Conservation (phyloP, 495 filamentous ascomycete species). For the Amphirosellinia nigrospora region DNA sequence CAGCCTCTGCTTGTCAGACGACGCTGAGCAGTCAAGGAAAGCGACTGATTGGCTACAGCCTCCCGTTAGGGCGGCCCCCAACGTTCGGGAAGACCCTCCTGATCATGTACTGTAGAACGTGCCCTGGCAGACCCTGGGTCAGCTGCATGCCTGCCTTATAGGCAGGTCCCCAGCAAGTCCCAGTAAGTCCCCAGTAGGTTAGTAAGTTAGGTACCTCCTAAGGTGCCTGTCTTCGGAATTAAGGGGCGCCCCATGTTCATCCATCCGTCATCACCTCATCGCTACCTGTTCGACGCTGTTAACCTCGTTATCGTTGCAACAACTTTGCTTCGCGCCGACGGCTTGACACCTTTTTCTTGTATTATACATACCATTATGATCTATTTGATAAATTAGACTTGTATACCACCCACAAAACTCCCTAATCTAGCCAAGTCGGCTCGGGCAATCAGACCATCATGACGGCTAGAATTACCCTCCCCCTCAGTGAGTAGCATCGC, state of each 20-base stretch:
- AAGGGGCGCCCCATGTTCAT: not conserved
- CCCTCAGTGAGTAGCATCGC: constrained; percentile 23
- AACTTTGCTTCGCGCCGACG: constrained; percentile 4
- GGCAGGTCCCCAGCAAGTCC: not conserved
- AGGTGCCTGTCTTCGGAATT: not conserved
- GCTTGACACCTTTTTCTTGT: not conserved
- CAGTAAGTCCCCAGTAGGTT: too few relatives aligned
- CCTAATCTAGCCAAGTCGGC: not conserved
- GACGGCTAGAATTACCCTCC: constrained; percentile 37
- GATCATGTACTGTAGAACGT: constrained; percentile 6
- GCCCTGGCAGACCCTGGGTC: not conserved
- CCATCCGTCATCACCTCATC: constrained; percentile 11
- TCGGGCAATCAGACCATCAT: constrained; percentile 17
- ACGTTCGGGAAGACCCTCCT: not conserved
- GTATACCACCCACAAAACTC: not conserved
- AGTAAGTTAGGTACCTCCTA: too few relatives aligned
- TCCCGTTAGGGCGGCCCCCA: not conserved
- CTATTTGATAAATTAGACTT: not conserved
- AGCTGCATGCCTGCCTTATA: constrained; percentile 8
- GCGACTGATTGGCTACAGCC: not conserved
- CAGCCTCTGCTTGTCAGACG: not conserved
- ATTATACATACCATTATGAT: constrained; percentile 1
- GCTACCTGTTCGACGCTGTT: not conserved
- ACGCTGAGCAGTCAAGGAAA: not conserved
- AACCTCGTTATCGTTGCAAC: not conserved